Evolutionary conservation across 768 basidiomycete species (phyloP), one percentile per base, ranked within the genome.

Genomic region (Suillus sp.): DNA sequence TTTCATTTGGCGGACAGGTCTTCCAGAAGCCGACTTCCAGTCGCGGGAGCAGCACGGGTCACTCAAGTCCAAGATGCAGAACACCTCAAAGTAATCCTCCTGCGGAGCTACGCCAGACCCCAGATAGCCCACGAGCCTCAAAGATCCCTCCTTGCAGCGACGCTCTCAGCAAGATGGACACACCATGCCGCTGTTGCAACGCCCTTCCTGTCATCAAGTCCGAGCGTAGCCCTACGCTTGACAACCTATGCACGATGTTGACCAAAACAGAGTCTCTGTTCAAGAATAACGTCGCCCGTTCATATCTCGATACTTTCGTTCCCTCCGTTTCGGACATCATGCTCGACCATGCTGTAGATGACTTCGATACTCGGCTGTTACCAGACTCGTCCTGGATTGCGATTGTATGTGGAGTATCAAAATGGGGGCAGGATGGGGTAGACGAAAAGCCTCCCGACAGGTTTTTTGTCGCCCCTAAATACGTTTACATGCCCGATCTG

Each of bases 401-500:
- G 4, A 79, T 92, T 57, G 87, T 93, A 8, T 93, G 91, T 68
- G 91, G 91, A 4, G 84, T 89, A 37, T 81, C 88, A 25, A 86
- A 86, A 64, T 83, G 83, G 79, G 72, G 71, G 35, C 61, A 63
- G 18, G 45, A 54, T 7, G 69, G 69, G 16, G 72, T 74, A 30
- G 66, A 72, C 11, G 78, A 77, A 59, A 43, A 34, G 10, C 72
- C 92, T 16, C 91, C 91, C 0, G 84, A 87, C 13, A 80, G 82
- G 20, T 92, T 93, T 75, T 93, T 83, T 67, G 84, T 92, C 45
- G 91, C 90, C 2, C 91, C 90, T 38, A 81, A 79, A 72, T 86
- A 91, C 68, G 85, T 92, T 42, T 92, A 92, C 73, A 92, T 93
- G 87, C 92, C 92, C 20, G 90, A 93, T 73, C 72, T 93, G 65